These are phyloP conservation scores for Saturnispora serradocipensis DNA, from an alignment of 805 yeast genomes.

Conservation along the genomic window DNA sequence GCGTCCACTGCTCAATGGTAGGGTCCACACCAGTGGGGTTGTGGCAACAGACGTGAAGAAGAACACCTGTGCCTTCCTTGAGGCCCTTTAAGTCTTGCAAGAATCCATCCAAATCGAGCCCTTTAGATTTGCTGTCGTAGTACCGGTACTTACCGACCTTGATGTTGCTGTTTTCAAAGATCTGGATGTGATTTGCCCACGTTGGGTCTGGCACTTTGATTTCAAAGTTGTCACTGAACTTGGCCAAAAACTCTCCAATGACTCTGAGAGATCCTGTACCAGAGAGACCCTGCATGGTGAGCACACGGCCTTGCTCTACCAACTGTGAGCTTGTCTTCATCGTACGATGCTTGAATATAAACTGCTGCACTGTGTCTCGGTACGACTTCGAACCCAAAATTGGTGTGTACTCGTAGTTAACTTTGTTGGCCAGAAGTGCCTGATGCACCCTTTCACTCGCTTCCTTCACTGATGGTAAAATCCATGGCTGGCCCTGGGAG, in stretches of 20 bases:
- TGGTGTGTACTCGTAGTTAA: slow-evolving; percentile 77
- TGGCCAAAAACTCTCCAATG: slow-evolving; percentile 64
- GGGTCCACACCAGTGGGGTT: slow-evolving; percentile 97
- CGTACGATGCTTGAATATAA: slow-evolving; percentile 48
- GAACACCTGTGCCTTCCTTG: slow-evolving; percentile 51
- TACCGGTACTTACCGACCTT: slow-evolving; percentile 56
- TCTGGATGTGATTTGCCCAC: slow-evolving; percentile 89
- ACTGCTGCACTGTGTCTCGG: slow-evolving; percentile 56
- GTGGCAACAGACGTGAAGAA: slow-evolving; percentile 93
- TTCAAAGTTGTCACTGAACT: slow-evolving; percentile 42
- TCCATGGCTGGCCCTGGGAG: slow-evolving; percentile 78
- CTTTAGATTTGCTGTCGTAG: slow-evolving; percentile 53
- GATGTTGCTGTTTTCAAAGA: slow-evolving; percentile 67
- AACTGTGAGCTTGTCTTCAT: slow-evolving; percentile 43
- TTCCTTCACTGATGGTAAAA: slow-evolving; percentile 63
- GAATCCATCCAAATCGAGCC: slow-evolving; percentile 58
- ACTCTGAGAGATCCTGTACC: slow-evolving; percentile 94
- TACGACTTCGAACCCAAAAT: slow-evolving; percentile 71
- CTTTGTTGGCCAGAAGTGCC: slow-evolving; percentile 30
- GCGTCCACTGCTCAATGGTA: slow-evolving; percentile 68
- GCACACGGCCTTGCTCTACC: slow-evolving; percentile 53
- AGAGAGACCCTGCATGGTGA: slow-evolving; percentile 80
- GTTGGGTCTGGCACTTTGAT: slow-evolving; percentile 80
- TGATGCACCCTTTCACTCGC: slow-evolving; percentile 29
- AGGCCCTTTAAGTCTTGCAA: slow-evolving; percentile 47